phyloP scores from a whole-genome alignment of 345 rosid species.

The Brassica cretica region DNA sequence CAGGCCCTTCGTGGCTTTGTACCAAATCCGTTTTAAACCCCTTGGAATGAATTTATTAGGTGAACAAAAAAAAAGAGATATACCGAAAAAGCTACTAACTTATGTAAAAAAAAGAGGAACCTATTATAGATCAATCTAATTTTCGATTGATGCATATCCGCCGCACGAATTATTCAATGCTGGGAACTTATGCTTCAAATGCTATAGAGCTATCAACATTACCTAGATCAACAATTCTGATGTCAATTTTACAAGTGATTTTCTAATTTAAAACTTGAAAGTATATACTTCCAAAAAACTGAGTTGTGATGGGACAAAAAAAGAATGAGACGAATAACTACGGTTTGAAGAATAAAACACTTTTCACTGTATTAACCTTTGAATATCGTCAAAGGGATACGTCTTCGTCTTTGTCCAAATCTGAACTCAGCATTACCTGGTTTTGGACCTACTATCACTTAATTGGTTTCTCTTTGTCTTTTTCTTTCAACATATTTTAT shows the following conservation, averaged over 20 bases:
- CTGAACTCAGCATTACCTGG: slow-evolving; percentile 33
- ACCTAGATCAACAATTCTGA: slow-evolving; percentile 4
- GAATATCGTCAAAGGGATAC: slow-evolving; percentile 24
- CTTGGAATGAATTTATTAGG: too few species aligned
- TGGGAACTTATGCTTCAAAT: too few species aligned
- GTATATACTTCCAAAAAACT: slow-evolving; percentile 18
- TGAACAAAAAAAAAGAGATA: background rate
- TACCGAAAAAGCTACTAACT: background rate
- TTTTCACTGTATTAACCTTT: slow-evolving; percentile 27
- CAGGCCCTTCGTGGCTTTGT: too few species aligned
- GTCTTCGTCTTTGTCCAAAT: slow-evolving; percentile 28
- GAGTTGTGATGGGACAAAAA: slow-evolving; percentile 32
- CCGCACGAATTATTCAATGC: background rate
- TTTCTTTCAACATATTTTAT: background rate
- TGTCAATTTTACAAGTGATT: background rate
- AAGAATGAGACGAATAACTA: slow-evolving; percentile 32
- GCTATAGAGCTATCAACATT: too few species aligned
- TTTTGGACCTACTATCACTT: slow-evolving; percentile 23
- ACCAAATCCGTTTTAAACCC: too few species aligned
- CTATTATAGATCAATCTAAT: background rate
- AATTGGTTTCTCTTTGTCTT: slow-evolving; percentile 20
- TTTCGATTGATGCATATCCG: background rate
- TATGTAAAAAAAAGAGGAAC: background rate
- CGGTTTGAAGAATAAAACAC: slow-evolving; percentile 17
- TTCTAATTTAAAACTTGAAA: background rate